These are phyloP conservation scores for Umbellularia californica DNA, from an alignment of 164 flowering plant genomes.

Conservation along the genomic window DNA sequence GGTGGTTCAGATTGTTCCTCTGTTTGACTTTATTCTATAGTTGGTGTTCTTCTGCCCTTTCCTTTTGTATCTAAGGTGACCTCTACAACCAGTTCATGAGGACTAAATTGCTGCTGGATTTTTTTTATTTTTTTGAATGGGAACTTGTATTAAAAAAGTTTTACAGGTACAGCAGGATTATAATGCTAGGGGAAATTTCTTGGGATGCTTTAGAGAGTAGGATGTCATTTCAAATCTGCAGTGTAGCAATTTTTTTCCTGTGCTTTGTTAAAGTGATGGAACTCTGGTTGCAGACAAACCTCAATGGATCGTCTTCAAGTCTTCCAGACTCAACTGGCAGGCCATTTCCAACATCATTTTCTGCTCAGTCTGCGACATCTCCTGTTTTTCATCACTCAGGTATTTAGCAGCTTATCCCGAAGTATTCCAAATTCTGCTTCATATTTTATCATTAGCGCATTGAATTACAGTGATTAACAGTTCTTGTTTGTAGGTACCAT, in stretches of 20 bases:
- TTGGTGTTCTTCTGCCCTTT: not conserved
- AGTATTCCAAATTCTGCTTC: constrained; percentile 1
- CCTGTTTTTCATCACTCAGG: constrained; percentile 76
- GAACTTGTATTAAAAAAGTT: too few species aligned
- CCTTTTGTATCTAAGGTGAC: not conserved
- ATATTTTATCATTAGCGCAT: not conserved
- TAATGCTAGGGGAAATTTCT: too few species aligned
- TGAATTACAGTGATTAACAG: not conserved
- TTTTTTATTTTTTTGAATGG: too few species aligned
- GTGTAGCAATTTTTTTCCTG: too few species aligned
- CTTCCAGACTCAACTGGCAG: constrained; percentile 66
- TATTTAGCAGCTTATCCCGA: constrained; percentile 27
- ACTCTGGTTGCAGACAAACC: constrained; percentile 48
- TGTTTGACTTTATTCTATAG: not conserved
- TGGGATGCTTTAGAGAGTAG: not conserved
- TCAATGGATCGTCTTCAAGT: constrained; percentile 69
- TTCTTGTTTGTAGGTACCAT: constrained; percentile 46
- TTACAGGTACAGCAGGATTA: too few species aligned
- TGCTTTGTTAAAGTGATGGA: not conserved
- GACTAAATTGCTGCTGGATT: too few species aligned
- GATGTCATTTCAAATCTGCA: not conserved
- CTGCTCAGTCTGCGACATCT: constrained; percentile 72
- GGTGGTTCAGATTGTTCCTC: not conserved
- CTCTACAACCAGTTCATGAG: not conserved
- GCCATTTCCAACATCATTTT: constrained; percentile 58